Percentiles rank a stretch among this genome's conserved stretches.
phyloP scores from a whole-genome alignment of 2,329 filamentous ascomycete genomes.

The Paradendryphiella salina region DNA sequence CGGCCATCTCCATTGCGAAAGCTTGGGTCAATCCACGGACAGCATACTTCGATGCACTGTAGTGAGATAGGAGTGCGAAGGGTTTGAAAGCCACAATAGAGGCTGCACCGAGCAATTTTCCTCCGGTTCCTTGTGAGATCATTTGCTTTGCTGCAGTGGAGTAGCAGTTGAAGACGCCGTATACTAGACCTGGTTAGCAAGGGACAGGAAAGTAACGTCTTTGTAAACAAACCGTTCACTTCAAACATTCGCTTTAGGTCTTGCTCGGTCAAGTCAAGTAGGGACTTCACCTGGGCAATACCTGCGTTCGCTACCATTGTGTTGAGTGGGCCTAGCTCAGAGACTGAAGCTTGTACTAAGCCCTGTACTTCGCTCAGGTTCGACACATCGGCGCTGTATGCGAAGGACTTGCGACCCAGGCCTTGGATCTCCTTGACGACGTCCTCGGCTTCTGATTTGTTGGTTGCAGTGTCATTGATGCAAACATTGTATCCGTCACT shows the following conservation, averaged over 20 bases:
- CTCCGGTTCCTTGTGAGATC: constrained; percentile 59
- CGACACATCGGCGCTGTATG: constrained; percentile 65
- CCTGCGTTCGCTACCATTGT: constrained; percentile 65
- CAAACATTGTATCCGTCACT: constrained; percentile 68
- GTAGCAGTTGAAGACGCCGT: constrained; percentile 68
- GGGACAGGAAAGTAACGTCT: background rate
- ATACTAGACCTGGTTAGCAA: constrained; percentile 47
- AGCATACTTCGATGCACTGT: constrained; percentile 67
- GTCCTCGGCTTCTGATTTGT: constrained; percentile 57
- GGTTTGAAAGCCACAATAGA: constrained; percentile 64
- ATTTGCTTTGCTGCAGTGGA: constrained; percentile 65
- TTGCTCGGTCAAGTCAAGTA: constrained; percentile 61
- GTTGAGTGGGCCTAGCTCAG: constrained; percentile 57
- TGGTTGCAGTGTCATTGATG: constrained; percentile 63
- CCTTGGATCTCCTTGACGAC: constrained; percentile 58
- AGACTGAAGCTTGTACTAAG: constrained; percentile 58
- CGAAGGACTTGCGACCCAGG: constrained; percentile 58
- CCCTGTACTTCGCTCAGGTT: constrained; percentile 56
- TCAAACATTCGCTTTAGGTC: constrained; percentile 64
- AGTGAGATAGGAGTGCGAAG: constrained; percentile 62
- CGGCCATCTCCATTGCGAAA: constrained; percentile 67
- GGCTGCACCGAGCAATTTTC: constrained; percentile 57
- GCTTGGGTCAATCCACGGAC: constrained; percentile 68
- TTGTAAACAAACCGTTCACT: constrained; percentile 54
- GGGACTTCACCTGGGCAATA: constrained; percentile 60